Base-by-base conservation (phyloP, 805 yeast species). In the Candida sithepensis region DNA sequence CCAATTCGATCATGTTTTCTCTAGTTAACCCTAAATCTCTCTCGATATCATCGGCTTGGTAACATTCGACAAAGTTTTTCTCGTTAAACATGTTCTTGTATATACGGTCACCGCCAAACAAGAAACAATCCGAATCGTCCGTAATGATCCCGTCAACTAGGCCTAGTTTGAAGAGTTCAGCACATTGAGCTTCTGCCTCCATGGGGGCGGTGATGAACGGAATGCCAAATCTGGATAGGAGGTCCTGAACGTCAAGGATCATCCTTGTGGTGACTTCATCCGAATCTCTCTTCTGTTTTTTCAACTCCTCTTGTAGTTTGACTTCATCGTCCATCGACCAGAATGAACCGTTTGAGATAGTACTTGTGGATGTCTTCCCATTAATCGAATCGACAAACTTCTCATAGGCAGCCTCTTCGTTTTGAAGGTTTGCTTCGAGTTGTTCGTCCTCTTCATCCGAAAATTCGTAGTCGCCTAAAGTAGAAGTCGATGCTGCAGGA, bases 181-280 rank as follows among this genome's bases (percentile, higher is more conserved):
- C 97, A 68, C 99, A 94, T 60, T 94, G 99, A 0, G 99, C 98
- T 68, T 94, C 99, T 1, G 99, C 99, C 67, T 94, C 99, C 91
- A 89, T 89, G 1, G 99, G 99, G 0, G 99, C 97, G 0, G 96
- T 88, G 9, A 94, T 77, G 55, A 81, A 94, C 0, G 99, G 99
- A 4, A 94, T 86, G 1, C 99, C 99, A 72, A 94, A 94, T 45
- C 92, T 68, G 24, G 85, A 78, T 8, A 94, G 70, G 38, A 94
- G 71, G 52, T 90, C 96, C 66, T 94, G 97, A 18, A 96, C 94
- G 61, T 94, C 98, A 34, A 74, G 73, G 21, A 92, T 78, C 97
- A 94, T 94, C 1, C 78, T 78, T 6, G 79, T 77, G 0, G 96
- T 86, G 0, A 92, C 97, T 56, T 87, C 95, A 60, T 94, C 98